phyloP scores from a whole-genome alignment of 2,329 filamentous ascomycete genomes.

The Sphaceloma murrayae region DNA sequence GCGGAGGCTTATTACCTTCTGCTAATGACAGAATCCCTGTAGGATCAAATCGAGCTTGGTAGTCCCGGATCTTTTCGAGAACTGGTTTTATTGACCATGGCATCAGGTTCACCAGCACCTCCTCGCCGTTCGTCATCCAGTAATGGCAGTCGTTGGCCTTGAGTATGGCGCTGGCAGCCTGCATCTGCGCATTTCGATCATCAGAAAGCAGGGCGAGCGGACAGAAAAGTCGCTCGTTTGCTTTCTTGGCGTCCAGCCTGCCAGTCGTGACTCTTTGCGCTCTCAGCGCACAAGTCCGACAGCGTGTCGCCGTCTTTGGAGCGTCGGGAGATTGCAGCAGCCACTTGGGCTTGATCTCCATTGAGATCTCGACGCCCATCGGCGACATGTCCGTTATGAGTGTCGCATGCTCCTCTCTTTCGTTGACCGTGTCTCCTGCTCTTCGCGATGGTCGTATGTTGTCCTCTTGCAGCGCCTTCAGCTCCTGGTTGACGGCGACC shows the following conservation, averaged over 20 bases:
- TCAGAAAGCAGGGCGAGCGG: conserved; percentile 34
- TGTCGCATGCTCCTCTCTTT: conserved; percentile 24
- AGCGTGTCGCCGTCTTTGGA: conserved; percentile 32
- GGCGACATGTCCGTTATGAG: conserved; percentile 31
- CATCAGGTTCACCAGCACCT: conserved; percentile 5
- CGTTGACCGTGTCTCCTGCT: conserved; percentile 23
- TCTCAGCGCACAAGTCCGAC: conserved; percentile 39
- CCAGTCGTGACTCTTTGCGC: conserved; percentile 26
- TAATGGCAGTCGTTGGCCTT: conserved; percentile 18
- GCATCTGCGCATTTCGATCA: conserved; percentile 20
- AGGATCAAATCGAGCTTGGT: conserved; percentile 33
- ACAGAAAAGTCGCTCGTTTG: conserved; percentile 28
- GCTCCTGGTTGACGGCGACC: conserved; percentile 21
- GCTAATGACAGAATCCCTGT: conserved; percentile 26
- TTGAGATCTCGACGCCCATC: conserved; percentile 21
- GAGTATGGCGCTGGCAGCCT: conserved; percentile 23
- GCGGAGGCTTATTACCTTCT: conserved; percentile 20
- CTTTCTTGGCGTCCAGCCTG: conserved; percentile 15
- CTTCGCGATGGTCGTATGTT: conserved; percentile 22
- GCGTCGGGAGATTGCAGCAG: conserved; percentile 38
- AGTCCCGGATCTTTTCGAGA: conserved; percentile 29
- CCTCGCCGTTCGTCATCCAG: not conserved
- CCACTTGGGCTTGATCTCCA: conserved; percentile 43
- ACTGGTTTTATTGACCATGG: conserved; percentile 21
- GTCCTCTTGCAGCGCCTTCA: conserved; percentile 17